These are phyloP conservation scores for Hansfordia pulvinata DNA, from an alignment of 2,329 filamentous ascomycete species.

Conservation along the genomic window DNA sequence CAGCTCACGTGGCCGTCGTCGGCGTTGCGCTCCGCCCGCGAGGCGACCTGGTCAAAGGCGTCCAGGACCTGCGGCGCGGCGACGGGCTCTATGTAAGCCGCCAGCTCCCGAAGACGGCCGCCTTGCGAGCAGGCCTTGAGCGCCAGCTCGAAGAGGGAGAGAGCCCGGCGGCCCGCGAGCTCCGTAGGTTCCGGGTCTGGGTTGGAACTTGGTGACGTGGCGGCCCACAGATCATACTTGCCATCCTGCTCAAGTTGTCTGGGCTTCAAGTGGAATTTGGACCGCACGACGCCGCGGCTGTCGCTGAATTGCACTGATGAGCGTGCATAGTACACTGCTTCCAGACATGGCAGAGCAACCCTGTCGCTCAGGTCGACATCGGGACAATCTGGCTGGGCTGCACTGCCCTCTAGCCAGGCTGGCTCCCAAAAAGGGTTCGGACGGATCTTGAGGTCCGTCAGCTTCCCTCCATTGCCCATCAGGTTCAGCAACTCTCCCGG, in stretches of 20 bases:
- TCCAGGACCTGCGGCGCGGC: conserved; percentile 22
- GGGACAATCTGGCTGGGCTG: conserved; percentile 2
- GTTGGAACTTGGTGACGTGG: conserved; percentile 5
- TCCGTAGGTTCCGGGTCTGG: conserved; percentile 1
- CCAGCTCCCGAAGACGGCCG: conserved; percentile 26
- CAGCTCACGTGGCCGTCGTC: conserved; percentile 33
- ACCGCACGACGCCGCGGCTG: conserved; percentile 13
- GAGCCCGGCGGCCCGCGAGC: conserved; percentile 20
- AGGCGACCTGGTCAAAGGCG: conserved; percentile 23
- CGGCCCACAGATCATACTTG: conserved; percentile 2
- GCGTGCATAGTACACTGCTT: background rate
- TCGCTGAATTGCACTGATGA: conserved; percentile 18
- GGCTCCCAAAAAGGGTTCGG: conserved; percentile 50
- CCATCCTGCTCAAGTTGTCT: conserved; percentile 1
- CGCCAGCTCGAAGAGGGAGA: conserved; percentile 36
- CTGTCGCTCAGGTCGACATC: conserved; percentile 3
- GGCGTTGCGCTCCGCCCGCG: conserved; percentile 24
- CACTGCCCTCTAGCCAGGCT: conserved; percentile 5
- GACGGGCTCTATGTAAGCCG: conserved; percentile 26
- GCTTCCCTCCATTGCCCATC: conserved; percentile 26
- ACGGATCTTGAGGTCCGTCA: conserved; percentile 39
- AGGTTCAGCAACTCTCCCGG: conserved; percentile 50
- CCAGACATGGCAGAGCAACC: background rate
- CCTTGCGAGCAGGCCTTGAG: conserved; percentile 30
- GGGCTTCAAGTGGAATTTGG: conserved; percentile 13